Evolutionary conservation across 1,284 basidiomycete species (phyloP), one percentile per base, ranked within the genome.

Genomic region (Cutaneotrichosporon mucoides): DNA sequence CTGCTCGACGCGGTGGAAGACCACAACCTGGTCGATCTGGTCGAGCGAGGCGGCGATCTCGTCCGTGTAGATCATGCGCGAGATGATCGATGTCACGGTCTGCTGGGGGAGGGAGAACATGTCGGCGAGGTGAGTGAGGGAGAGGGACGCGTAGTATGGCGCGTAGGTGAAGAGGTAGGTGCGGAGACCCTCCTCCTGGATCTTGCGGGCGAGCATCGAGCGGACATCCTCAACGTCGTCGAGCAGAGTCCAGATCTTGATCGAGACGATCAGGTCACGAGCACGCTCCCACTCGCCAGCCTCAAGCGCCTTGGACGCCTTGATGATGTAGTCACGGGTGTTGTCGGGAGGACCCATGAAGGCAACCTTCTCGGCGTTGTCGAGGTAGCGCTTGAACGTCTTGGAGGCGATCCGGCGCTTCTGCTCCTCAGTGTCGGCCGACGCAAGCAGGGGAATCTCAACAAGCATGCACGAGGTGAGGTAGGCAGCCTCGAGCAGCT

Each of bases 101-200:
- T 87, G 84, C 58, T 88, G 78, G 6, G 91, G 83, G 12, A 99
- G 82, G 36, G 87, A 87, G 81, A 99, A 98, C 3, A 90, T 96
- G 59, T 85, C 84, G 6, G 93, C 87, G 51, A 99, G 86, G 60
- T 94, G 84, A 6, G 85, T 84, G 44, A 99, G 84, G 7, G 94
- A 95, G 43, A 98, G 84, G 10, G 92, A 90, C 71, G 85, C 88
- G 81, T 99, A 99, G 80, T 95, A 87, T 7, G 92, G 86, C 16
- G 95, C 90, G 78, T 97, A 97, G n/a, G 93, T 95, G 84, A 98
- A 98, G 57, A 99, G 84, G 78, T 98, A 99, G 6, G 96, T 99
- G 54, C 92, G 85, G 55, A 99, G 82, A 42, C 93, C 94, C 76
- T 98, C 94, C 76, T 98, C 94, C 82, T 99, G 95, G 73, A 99